Evolutionary conservation across 2,329 filamentous ascomycete genomes (phyloP).

Genomic region (Zymoseptoria passerinii): DNA sequence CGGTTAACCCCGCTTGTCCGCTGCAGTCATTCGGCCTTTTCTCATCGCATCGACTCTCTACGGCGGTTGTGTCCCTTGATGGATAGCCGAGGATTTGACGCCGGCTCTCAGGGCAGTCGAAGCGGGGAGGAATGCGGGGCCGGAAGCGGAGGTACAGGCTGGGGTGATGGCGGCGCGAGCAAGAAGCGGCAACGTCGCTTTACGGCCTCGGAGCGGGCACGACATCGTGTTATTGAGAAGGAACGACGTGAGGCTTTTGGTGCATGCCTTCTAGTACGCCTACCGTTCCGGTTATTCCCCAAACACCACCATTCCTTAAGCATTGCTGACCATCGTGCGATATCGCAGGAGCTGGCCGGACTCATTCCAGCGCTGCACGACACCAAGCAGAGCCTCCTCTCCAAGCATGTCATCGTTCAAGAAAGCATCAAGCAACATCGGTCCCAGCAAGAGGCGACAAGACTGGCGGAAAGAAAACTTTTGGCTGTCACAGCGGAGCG

Average conservation of each 20-base stretch:
- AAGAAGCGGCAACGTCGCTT: slow-evolving; percentile 4
- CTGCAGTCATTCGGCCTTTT: neutral
- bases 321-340: neutral
- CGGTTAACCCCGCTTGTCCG: neutral
- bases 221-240: slow-evolving; percentile 12
- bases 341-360: slow-evolving; percentile 4
- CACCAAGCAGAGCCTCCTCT: slow-evolving; percentile 10
- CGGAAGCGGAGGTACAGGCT: neutral
- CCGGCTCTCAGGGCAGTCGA: neutral
- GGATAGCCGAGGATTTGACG: neutral
- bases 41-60: neutral
- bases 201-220: slow-evolving; percentile 6
- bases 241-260: slow-evolving; percentile 12
- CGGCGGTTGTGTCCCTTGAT: neutral
- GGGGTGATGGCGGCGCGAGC: neutral
- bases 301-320: neutral
- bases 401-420: slow-evolving; percentile 12
- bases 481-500: slow-evolving; percentile 2
- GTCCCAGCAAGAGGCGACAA: neutral
- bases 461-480: neutral
- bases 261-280: slow-evolving; percentile 6
- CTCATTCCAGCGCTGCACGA: slow-evolving; percentile 9
- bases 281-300: neutral
- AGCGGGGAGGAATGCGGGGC: neutral
- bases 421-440: slow-evolving; percentile 9